Evolutionary conservation across 768 basidiomycete species (phyloP), one percentile per base, ranked within the genome.

Genomic region (Arthromyces matolae): DNA sequence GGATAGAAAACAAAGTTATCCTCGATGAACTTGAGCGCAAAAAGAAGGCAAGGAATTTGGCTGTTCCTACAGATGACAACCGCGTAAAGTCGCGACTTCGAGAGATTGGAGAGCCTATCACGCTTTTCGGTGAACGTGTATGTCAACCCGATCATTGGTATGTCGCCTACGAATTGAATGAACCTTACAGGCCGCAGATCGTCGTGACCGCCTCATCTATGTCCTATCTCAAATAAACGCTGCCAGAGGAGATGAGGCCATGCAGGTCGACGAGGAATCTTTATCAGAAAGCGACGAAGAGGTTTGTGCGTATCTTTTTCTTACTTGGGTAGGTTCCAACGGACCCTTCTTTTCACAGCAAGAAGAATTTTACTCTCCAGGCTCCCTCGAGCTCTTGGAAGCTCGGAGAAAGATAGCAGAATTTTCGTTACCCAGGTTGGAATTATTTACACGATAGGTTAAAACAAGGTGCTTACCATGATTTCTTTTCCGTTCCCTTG

Each of bases 21-120:
- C 76, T 98, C 38, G 89, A 92, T 62, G 93, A 96, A 67, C 82
- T 99, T n/a, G 96, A 99, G 63, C 80, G 94, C 55, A 96, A 95
- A 78, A 96, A 96, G 76, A 87, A 92, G 60, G 88, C 94, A 10
- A 79, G 96, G 54, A 85, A 77, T 50, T 80, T 97, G 70, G 96
- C 94, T 6, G 93, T 98, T 8, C 96, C 96, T 7, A 99, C 96
- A 6, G 95, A 98, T 67, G 96, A 98, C 67, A 87, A 82, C 60
- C 85, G 88, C 55, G 96, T 99, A 60, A 88, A 87, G 63, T 83
- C 86, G 31, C 77, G 90, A 48, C 75, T 99, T 49, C 77, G 96
- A 47, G 92, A 95, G 69, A 84, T 96, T 57, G 94, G 92, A 31
- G 92, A 99, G 65, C 96, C 96, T 31, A 94, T 98, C 60, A 97